A percentile compares a stretch with the other conserved stretches of the same genome.
These are phyloP conservation scores for Nepenthes gracilis DNA, from an alignment of 148 eudicot species.

Conservation along the genomic window DNA sequence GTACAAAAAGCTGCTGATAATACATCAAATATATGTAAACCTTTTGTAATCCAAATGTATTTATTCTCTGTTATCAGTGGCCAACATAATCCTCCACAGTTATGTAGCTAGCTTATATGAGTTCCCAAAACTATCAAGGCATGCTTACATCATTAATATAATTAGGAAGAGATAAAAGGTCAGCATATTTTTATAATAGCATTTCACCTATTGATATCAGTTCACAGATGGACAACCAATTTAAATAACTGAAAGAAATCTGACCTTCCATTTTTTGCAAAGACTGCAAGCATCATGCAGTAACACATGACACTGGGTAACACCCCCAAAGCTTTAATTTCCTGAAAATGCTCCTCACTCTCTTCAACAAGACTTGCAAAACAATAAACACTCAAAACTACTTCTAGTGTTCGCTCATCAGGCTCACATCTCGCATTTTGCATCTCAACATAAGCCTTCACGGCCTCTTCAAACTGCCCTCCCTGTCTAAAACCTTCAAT, in stretches of 20 bases:
- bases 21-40: too few species aligned
- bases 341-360: slow-evolving; percentile 79
- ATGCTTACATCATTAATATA: too few species aligned
- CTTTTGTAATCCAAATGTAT: too few species aligned
- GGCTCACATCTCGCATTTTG: slow-evolving; percentile 74
- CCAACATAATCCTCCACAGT: too few species aligned
- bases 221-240: neutral
- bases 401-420: slow-evolving; percentile 83
- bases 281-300: slow-evolving; percentile 92
- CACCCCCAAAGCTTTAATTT: slow-evolving; percentile 70
- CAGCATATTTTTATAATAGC: too few species aligned
- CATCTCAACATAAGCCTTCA: slow-evolving; percentile 82
- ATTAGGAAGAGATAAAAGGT: too few species aligned
- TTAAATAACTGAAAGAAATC: slow-evolving; percentile 5
- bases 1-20: too few species aligned
- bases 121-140: too few species aligned
- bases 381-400: slow-evolving; percentile 82
- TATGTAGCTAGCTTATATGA: too few species aligned
- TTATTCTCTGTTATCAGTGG: too few species aligned
- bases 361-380: slow-evolving; percentile 87
- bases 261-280: slow-evolving; percentile 77
- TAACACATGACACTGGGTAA: slow-evolving; percentile 87
- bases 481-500: slow-evolving; percentile 92
- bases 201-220: neutral
- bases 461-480: slow-evolving; percentile 79